phyloP scores from a whole-genome alignment of 352 stramenopile species.

The Aphanomyces euteiches region DNA sequence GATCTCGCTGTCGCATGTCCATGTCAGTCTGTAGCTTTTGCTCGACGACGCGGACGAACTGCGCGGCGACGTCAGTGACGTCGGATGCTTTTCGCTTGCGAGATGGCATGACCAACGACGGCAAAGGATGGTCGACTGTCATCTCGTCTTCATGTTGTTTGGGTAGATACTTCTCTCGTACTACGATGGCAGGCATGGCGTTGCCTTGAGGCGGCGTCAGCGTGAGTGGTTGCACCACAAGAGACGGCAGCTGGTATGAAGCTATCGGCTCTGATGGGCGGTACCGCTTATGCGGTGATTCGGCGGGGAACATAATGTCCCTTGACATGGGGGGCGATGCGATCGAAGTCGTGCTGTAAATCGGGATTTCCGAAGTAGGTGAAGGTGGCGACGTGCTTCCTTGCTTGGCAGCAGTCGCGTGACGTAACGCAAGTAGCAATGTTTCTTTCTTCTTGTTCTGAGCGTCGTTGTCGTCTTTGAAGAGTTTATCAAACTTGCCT shows the following conservation, averaged over 20 bases:
- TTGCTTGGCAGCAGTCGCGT: constrained; percentile 6
- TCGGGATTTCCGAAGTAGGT: background rate
- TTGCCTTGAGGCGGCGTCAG: background rate
- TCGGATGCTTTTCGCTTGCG: constrained; percentile 15
- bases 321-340: background rate
- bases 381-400: constrained; percentile 15
- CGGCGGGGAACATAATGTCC: background rate
- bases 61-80: background rate
- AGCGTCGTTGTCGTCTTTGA: constrained; percentile 46
- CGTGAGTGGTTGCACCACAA: background rate
- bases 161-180: constrained; percentile 3
- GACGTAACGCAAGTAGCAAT: background rate
- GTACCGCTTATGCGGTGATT: background rate
- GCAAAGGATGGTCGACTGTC: too few species aligned
- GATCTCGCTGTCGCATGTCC: constrained; percentile 18
- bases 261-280: background rate
- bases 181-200: background rate
- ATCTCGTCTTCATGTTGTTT: background rate
- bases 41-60: constrained; percentile 15
- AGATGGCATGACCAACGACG: background rate
- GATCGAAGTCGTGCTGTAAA: background rate
- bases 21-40: constrained; percentile 22
- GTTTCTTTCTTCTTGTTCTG: constrained; percentile 15
- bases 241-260: constrained; percentile 2
- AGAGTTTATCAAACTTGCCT: constrained; percentile 78